These are phyloP conservation scores for Trichoderma sp. DNA, from an alignment of 2,329 filamentous ascomycete species.

Conservation along the genomic window DNA sequence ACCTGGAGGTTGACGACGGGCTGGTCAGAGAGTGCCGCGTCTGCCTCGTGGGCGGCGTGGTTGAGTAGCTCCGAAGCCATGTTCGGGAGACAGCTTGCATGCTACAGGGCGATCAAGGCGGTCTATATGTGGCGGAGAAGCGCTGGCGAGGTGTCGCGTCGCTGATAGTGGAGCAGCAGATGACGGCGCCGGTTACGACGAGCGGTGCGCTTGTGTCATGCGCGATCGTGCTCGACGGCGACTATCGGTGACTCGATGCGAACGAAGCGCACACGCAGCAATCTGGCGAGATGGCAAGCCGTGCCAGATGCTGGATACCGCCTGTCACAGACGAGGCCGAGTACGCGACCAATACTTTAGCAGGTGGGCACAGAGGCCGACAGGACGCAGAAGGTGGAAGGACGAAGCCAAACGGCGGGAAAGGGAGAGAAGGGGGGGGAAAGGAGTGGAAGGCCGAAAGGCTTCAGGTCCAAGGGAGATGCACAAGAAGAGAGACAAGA, in stretches of 20 bases:
- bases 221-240: constrained; percentile 24
- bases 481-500: not conserved
- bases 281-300: not conserved
- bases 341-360: not conserved
- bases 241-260: constrained; percentile 6
- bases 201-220: constrained; percentile 30
- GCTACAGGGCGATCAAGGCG: constrained; percentile 30
- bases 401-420: not conserved
- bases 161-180: constrained; percentile 2
- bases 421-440: not conserved
- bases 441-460: constrained; percentile 23
- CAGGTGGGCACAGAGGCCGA: not conserved
- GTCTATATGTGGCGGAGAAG: not conserved
- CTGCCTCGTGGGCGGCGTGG: constrained; percentile 27
- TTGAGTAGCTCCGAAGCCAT: constrained; percentile 47
- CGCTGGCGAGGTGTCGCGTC: constrained; percentile 2
- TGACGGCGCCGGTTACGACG: constrained; percentile 7
- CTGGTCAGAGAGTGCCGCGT: constrained; percentile 37
- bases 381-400: not conserved
- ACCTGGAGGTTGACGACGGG: constrained; percentile 59
- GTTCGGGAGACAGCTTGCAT: constrained; percentile 36
- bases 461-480: constrained; percentile 17
- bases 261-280: constrained; percentile 6
- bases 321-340: too few relatives aligned
- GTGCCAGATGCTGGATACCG: too few relatives aligned